phyloP scores from a whole-genome alignment of 768 basidiomycete genomes.

The Suillus paluster region DNA sequence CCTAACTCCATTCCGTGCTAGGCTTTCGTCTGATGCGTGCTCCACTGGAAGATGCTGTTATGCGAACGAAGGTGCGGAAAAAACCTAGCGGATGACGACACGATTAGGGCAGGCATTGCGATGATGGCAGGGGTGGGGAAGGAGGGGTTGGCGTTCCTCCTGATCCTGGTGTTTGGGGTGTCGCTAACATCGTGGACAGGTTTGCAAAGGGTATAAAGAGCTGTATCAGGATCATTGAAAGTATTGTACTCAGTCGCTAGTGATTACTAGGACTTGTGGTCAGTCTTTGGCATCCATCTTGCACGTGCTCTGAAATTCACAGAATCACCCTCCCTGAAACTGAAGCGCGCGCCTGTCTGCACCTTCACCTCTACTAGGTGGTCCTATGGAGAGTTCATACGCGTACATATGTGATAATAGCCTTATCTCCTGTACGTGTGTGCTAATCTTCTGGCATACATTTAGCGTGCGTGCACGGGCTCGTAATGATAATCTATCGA shows the following conservation, averaged over 20 bases:
- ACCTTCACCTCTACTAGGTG: neutral
- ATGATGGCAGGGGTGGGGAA: constrained; percentile 26
- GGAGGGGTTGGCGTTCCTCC: constrained; percentile 38
- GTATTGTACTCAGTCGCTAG: too few relatives aligned
- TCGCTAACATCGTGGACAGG: constrained; percentile 46
- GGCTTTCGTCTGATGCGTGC: constrained; percentile 11
- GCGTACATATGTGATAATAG: neutral
- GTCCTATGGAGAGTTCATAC: neutral
- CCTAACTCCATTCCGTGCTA: constrained; percentile 48
- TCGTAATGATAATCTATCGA: too few relatives aligned
- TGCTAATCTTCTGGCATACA: neutral
- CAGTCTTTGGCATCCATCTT: too few relatives aligned
- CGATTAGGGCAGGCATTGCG: constrained; percentile 56
- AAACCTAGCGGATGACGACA: constrained; percentile 51
- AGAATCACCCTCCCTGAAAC: too few relatives aligned
- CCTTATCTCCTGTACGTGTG: neutral
- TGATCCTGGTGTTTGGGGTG: constrained; percentile 60
- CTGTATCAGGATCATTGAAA: neutral
- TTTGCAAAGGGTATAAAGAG: constrained; percentile 31
- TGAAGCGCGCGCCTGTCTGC: too few relatives aligned
- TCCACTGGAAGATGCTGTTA: constrained; percentile 26
- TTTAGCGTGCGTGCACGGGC: neutral
- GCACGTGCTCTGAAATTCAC: too few relatives aligned
- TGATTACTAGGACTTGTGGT: too few relatives aligned
- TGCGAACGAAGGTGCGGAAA: constrained; percentile 48